Percentiles rank a stretch among this genome's conserved stretches.
phyloP scores from a whole-genome alignment of 495 filamentous ascomycete genomes.

The Cairneyella variabilis region DNA sequence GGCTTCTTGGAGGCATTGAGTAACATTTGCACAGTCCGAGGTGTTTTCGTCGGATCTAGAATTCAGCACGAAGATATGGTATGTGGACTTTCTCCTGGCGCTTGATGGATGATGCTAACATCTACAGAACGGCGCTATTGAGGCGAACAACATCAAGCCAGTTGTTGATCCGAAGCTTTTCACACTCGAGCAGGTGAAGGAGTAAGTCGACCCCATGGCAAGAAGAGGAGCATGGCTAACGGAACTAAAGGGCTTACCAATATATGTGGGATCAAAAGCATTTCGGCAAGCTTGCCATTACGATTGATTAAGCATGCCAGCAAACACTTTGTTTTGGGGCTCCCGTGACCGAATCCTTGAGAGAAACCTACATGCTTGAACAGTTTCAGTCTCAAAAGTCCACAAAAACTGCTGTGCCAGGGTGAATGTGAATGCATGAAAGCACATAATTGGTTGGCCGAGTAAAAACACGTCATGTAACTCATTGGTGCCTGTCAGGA shows the following conservation, averaged over 20 bases:
- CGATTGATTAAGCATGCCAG: conserved; percentile 48
- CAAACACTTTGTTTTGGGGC: no score
- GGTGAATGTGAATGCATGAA: no score
- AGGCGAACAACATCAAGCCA: conserved; percentile 63
- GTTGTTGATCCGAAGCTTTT: conserved; percentile 63
- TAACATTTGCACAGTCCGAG: conserved; percentile 55
- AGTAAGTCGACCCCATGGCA: no score
- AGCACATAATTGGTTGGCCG: no score
- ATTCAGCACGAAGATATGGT: conserved; percentile 61
- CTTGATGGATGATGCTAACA: neutral
- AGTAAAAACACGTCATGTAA: no score
- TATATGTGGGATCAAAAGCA: conserved; percentile 69
- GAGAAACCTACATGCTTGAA: no score
- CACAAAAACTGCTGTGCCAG: no score
- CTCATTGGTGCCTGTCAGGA: no score
- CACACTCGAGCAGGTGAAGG: conserved; percentile 47
- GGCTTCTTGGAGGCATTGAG: conserved; percentile 49
- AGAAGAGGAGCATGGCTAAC: no score
- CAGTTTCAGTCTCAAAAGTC: no score
- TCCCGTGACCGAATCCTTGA: no score
- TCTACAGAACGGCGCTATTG: conserved; percentile 45
- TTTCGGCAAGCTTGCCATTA: conserved; percentile 70
- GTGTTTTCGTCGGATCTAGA: conserved; percentile 58
- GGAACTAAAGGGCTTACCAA: conserved; percentile 25
- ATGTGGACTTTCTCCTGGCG: neutral